Evolutionary conservation across 257 asterid genomes (phyloP), one percentile per base, ranked within the genome.

Genomic region (Nemophila menziesii): DNA sequence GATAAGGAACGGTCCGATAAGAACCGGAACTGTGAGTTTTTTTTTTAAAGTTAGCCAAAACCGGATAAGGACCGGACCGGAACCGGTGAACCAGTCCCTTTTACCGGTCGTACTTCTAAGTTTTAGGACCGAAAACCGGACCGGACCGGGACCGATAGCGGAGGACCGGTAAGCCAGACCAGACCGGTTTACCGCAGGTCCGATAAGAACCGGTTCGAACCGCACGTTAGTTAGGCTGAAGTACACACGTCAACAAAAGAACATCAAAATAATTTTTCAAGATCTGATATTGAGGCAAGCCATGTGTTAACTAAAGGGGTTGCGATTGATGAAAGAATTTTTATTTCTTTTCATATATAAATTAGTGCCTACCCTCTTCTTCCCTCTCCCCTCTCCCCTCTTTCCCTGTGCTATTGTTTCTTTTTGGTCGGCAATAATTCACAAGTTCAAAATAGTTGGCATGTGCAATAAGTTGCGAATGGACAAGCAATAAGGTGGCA

Each of bases 381-480:
- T 5, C 5, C 10, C 33, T 48, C 43, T 54, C 22, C 37, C 21
- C 54, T 51, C 22, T 21, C 39, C n/a, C n/a, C 15, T 16, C 3
- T 22, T 18, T 52, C 51, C 12, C 11, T 51, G 37, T 48, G 56
- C 38, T 40, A 57, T 34, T 54, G 50, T 52, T 55, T 51, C 47
- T 42, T 60, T 49, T 49, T 61, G 85, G 82, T 75, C 75, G 76
- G 73, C 90, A 71, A 78, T 69, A 57, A 66, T 65, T 48, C 46
- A 17, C 46, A 8, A 41, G 22, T 41, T 41, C 13, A 4, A 40
- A 22, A 41, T 9, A 17, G 8, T 14, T 17, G n/a, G 24, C 46
- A 41, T 41, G 46, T 41, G 46, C 46, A 41, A 19, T 41, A 19
- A 41, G 26, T 41, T n/a, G n/a, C n/a, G 18, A 1, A 5, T 41